Evolutionary conservation across 2,329 filamentous ascomycete genomes (phyloP).

Genomic region (Calonectria crousiana): DNA sequence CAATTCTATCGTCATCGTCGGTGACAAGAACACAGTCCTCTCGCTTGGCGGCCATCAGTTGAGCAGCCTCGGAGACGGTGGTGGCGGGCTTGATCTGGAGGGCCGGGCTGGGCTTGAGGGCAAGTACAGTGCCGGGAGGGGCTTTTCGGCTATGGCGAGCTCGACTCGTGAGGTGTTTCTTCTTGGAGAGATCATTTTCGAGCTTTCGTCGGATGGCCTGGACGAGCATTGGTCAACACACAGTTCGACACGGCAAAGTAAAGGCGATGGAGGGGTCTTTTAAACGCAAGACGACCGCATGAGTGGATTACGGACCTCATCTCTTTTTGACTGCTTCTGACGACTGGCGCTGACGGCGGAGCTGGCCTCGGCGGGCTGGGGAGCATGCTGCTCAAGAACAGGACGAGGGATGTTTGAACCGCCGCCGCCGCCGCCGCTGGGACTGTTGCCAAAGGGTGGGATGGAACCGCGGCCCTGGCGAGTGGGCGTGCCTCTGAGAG

Average conservation of each 20-base stretch:
- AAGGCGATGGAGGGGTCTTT: neutral
- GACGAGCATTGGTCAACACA: constrained; percentile 37
- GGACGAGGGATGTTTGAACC: constrained; percentile 79
- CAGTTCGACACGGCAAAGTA: neutral
- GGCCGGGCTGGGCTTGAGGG: constrained; percentile 93
- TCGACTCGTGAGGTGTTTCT: constrained; percentile 84
- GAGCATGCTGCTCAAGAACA: constrained; percentile 65
- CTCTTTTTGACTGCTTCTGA: constrained; percentile 95
- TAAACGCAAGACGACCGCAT: neutral
- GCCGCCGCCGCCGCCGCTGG: constrained; percentile 63
- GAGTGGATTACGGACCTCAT: constrained; percentile 80
- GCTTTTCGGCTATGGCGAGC: constrained; percentile 91
- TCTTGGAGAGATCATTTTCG: constrained; percentile 97
- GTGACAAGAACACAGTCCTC: constrained; percentile 98
- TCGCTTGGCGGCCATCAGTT: constrained; percentile 98
- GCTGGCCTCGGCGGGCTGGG: constrained; percentile 66
- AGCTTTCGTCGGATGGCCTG: constrained; percentile 97
- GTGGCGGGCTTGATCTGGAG: constrained; percentile 97
- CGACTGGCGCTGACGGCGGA: constrained; percentile 92
- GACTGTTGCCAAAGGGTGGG: constrained; percentile 70
- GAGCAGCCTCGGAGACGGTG: constrained; percentile 94
- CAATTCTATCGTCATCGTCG: constrained; percentile 97
- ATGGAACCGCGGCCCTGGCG: constrained; percentile 70
- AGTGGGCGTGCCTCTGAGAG: constrained; percentile 78
- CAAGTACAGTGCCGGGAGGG: constrained; percentile 94